Evolutionary conservation across 1,284 basidiomycete genomes (phyloP), one percentile per base, ranked within the genome.

Genomic region (Ganoderma boninense): DNA sequence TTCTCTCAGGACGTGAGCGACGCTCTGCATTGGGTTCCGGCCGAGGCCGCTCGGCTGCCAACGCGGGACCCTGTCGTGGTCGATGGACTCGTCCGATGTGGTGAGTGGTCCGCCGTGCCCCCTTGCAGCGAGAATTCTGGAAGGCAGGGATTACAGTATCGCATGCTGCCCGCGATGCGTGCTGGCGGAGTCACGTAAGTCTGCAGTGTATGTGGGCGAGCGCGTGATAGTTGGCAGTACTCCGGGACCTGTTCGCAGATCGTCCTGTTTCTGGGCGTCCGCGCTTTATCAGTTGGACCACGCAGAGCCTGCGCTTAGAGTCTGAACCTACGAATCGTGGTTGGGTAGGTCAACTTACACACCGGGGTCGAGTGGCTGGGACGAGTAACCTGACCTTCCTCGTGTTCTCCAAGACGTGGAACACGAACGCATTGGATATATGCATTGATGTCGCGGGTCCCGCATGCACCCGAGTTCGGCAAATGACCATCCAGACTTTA

Each of bases 11-110:
- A 7, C 40, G 20, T 32, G 10, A 13, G 14, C 5, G 23, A 43
- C 18, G 62, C n/a, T 49, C n/a, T 52, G 23, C 23, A 23, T 18
- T 62, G 77, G 76, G 67, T 76, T 26, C 71, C 71, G 6, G 70
- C 71, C 69, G 6, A 72, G 44, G 4, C 46, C 76, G 4, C 43
- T 46, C 49, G 54, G 38, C 38, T 40, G 38, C 6, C 7, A 8
- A 69, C 7, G 18, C 70, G 59, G 60, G 49, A 56, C 71, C 3
- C 76, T 73, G 6, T 8, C 65, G 2, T 35, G 73, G 20, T 73
- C 18, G 60, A 71, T 72, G 20, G 78, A 79, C 66, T n/a, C 76
- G 57, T 79, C 76, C 61, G 66, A 79, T 59, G 76, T 74, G 54
- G 77, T 79, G 62, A 38, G 75, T 68, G 32, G 13, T 43, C 14